These are phyloP conservation scores for Chrysanthemum seticuspe DNA, from an alignment of 129 eudicot genomes.

Conservation along the genomic window DNA sequence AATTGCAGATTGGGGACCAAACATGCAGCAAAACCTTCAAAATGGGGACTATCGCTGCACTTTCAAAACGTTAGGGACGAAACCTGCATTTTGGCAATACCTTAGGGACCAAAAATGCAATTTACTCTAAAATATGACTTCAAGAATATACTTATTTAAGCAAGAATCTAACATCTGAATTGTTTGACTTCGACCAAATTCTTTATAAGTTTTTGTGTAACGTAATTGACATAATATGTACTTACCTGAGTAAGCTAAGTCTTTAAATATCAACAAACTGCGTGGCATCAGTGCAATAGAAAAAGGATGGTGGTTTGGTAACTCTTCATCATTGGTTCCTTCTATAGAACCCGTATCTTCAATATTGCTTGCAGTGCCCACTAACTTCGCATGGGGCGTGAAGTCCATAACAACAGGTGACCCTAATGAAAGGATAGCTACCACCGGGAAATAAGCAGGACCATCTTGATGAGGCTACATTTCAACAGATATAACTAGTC, in stretches of 20 bases:
- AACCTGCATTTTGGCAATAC: too few species aligned
- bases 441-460: slow-evolving; percentile 92
- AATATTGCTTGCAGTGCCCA: not conserved
- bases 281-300: slow-evolving; percentile 81
- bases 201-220: too few species aligned
- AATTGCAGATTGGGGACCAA: too few species aligned
- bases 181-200: too few species aligned
- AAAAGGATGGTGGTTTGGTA: slow-evolving; percentile 49
- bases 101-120: too few species aligned
- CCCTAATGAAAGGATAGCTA: slow-evolving; percentile 88
- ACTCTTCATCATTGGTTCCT: slow-evolving; percentile 13
- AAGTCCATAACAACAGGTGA: slow-evolving; percentile 96
- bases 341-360: not conserved
- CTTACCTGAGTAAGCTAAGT: slow-evolving; percentile 72
- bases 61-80: too few species aligned
- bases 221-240: not conserved
- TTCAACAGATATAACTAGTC: slow-evolving; percentile 8
- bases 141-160: too few species aligned
- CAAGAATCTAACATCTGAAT: too few species aligned
- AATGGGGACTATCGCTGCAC: too few species aligned
- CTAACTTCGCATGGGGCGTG: slow-evolving; percentile 65
- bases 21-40: too few species aligned
- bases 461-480: slow-evolving; percentile 98
- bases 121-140: too few species aligned
- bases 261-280: slow-evolving; percentile 87